A percentile compares a stretch with the other conserved stretches of the same genome.
phyloP scores from a whole-genome alignment of 176 grass and related monocot genomes.

The Puccinellia tenuiflora region DNA sequence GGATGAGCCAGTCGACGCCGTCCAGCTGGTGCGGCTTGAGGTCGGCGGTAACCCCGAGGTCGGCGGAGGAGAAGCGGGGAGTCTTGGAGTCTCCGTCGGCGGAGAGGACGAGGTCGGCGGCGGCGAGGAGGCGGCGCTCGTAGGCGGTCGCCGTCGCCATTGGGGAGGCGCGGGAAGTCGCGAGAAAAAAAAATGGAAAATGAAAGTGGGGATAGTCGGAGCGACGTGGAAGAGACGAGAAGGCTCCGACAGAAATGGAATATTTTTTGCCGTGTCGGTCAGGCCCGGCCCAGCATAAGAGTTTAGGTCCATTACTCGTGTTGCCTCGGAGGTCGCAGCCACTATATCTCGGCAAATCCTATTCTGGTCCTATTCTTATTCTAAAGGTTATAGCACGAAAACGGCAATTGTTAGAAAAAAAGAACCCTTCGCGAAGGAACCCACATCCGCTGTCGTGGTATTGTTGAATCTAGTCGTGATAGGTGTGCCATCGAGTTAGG shows the following conservation, averaged over 20 bases:
- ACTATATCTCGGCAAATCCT: too few relatives aligned
- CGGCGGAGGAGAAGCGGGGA: not conserved
- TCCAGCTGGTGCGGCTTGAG: constrained; percentile 85
- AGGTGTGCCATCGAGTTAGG: too few relatives aligned
- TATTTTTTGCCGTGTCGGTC: not conserved
- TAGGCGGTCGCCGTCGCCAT: constrained; percentile 30
- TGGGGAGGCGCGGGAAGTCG: not conserved
- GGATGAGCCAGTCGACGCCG: constrained; percentile 74
- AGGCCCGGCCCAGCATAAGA: not conserved
- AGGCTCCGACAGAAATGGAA: not conserved
- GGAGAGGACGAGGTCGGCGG: constrained; percentile 57
- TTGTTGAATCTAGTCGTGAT: too few relatives aligned
- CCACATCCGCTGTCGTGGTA: too few relatives aligned
- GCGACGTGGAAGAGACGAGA: not conserved
- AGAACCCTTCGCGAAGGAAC: too few relatives aligned
- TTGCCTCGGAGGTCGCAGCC: not conserved
- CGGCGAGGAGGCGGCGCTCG: constrained; percentile 53
- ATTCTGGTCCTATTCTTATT: too few relatives aligned
- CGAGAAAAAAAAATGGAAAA: not conserved
- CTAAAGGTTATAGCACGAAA: too few relatives aligned
- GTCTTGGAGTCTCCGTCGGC: not conserved
- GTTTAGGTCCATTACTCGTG: not conserved
- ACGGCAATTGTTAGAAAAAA: too few relatives aligned
- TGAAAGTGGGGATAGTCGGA: not conserved
- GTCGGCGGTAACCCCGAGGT: constrained; percentile 56